Percentiles rank a stretch among this genome's conserved stretches.
These are phyloP conservation scores for Phycomyces blakesleeanus DNA, from an alignment of 192 early-diverging fungal genomes.

Conservation along the genomic window DNA sequence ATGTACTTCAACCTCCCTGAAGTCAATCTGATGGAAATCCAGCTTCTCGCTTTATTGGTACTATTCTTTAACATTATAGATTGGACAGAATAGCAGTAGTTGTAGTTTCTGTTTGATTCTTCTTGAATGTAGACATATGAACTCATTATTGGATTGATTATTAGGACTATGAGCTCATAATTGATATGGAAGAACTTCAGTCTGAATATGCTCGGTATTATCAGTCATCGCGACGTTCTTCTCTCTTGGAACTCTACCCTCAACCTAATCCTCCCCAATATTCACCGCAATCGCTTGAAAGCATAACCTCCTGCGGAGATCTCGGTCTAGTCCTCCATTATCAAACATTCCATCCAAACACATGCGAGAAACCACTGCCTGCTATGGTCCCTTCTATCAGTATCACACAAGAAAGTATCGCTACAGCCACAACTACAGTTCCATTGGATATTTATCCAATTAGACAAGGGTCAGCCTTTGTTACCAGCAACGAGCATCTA, in stretches of 20 bases:
- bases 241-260: neutral
- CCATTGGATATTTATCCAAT: neutral
- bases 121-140: too few relatives aligned
- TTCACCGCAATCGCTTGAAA: too few relatives aligned
- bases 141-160: too few relatives aligned
- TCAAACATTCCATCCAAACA: neutral
- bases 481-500: neutral
- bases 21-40: constrained; percentile 82
- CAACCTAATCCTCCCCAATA: neutral
- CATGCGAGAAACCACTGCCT: neutral
- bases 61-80: neutral
- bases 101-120: too few relatives aligned
- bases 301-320: too few relatives aligned
- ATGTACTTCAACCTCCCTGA: constrained; percentile 68
- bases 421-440: neutral
- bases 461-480: neutral
- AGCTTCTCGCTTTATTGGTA: constrained; percentile 65
- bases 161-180: neutral
- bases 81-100: too few relatives aligned
- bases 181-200: neutral
- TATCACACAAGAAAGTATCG: neutral
- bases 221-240: neutral
- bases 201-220: neutral
- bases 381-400: neutral
- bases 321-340: neutral